Conservation (phyloP, 148 eudicot genomes). For the Silene latifolia region DNA sequence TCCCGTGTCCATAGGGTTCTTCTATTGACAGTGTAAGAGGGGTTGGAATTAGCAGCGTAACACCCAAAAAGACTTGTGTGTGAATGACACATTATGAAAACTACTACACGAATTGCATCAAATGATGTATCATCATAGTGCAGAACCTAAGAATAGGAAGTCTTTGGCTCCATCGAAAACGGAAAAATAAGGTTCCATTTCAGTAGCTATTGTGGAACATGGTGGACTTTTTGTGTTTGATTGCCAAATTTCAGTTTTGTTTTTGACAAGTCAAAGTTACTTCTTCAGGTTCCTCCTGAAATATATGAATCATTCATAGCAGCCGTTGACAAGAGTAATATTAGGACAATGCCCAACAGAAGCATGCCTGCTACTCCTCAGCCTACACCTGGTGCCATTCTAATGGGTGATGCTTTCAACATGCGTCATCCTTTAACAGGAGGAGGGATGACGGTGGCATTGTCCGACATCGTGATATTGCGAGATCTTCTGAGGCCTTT, state of each 20-base stretch:
- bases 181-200: neutral
- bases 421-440: constrained; percentile 92
- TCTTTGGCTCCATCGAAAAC: neutral
- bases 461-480: constrained; percentile 63
- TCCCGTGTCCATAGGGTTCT: too few relatives aligned
- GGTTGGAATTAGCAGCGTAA: too few relatives aligned
- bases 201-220: neutral
- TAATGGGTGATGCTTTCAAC: constrained; percentile 46
- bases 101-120: too few relatives aligned
- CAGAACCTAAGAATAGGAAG: too few relatives aligned
- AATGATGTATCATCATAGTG: too few relatives aligned
- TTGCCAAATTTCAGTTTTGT: constrained; percentile 4
- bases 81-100: too few relatives aligned
- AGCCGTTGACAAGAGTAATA: constrained; percentile 63
- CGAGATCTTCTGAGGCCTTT: constrained; percentile 66
- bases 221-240: neutral
- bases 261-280: constrained; percentile 10
- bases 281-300: constrained; percentile 53
- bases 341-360: constrained; percentile 42
- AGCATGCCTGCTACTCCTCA: constrained; percentile 19
- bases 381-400: constrained; percentile 17
- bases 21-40: too few relatives aligned
- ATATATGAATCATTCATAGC: constrained; percentile 55
- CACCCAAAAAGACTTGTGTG: too few relatives aligned
- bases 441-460: constrained; percentile 91